Evolutionary conservation across 108 stramenopile genomes (phyloP).

Genomic region (Cylindrotheca fusiformis): DNA sequence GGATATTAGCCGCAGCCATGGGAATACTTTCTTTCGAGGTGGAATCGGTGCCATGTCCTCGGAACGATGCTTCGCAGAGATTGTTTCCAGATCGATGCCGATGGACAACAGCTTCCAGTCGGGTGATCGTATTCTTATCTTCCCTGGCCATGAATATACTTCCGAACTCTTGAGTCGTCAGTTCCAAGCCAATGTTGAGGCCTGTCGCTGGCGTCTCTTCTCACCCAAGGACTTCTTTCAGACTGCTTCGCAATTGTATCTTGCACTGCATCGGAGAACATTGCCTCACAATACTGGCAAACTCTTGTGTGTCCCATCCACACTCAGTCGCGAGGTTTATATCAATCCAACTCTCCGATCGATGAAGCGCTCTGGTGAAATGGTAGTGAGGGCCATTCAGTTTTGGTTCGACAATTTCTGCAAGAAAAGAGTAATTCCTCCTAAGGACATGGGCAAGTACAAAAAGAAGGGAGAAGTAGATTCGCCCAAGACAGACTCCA

Average conservation of each 20-base stretch:
- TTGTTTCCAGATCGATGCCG: conserved; percentile 41
- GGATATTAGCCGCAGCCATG: conserved; percentile 38
- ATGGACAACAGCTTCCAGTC: conserved; percentile 3
- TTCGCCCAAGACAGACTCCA: conserved; percentile 31
- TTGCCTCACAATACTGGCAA: conserved; percentile 62
- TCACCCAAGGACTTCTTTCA: conserved; percentile 70
- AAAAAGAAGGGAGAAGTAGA: conserved; percentile 1
- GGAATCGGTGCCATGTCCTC: conserved; percentile 47
- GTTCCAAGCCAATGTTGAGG: conserved; percentile 35
- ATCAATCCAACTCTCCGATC: conserved; percentile 74
- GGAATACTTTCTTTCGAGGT: conserved; percentile 42
- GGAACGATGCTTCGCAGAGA: conserved; percentile 83
- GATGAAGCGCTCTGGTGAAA: conserved; percentile 54
- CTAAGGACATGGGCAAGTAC: not conserved
- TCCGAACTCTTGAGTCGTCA: conserved; percentile 64
- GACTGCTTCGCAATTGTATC: conserved; percentile 70
- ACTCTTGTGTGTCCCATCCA: conserved; percentile 53
- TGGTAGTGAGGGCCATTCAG: conserved; percentile 54
- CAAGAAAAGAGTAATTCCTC: conserved; percentile 5
- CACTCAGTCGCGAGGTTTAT: conserved; percentile 52
- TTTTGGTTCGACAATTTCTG: conserved; percentile 68
- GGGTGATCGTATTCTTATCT: conserved; percentile 44
- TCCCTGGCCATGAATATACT: conserved; percentile 88
- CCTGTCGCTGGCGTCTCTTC: conserved; percentile 60
- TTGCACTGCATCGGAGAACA: conserved; percentile 67